phyloP scores from a whole-genome alignment of 108 stramenopile species.

The Ochromonas danica region DNA sequence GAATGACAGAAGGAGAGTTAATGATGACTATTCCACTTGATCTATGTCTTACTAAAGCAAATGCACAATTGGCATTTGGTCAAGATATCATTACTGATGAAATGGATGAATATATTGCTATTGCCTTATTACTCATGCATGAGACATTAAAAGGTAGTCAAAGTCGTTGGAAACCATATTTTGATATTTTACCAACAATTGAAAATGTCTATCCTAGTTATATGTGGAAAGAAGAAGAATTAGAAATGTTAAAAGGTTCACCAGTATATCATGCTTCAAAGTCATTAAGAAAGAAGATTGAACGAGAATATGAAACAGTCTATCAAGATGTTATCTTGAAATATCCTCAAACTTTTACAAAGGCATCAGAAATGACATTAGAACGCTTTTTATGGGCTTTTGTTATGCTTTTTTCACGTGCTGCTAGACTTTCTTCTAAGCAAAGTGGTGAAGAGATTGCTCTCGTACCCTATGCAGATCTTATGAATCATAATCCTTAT shows the following conservation, averaged over 20 bases:
- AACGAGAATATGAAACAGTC: background rate
- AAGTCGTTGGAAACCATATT: constrained; percentile 74
- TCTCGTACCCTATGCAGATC: constrained; percentile 89
- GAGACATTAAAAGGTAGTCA: constrained; percentile 70
- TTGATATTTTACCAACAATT: constrained; percentile 77
- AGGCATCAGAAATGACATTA: too few relatives aligned
- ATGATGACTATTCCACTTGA: constrained; percentile 75
- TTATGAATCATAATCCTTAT: constrained; percentile 92
- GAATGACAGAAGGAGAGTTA: constrained; percentile 84
- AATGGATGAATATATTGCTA: constrained; percentile 87
- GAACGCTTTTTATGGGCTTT: constrained; percentile 93
- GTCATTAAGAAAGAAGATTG: background rate
- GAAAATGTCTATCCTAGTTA: constrained; percentile 86
- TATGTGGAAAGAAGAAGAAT: constrained; percentile 85
- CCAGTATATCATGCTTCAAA: constrained; percentile 56
- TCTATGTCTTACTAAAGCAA: constrained; percentile 74
- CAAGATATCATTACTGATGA: constrained; percentile 66
- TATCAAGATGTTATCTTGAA: constrained; percentile 55
- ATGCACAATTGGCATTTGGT: constrained; percentile 41
- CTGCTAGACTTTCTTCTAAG: constrained; percentile 40
- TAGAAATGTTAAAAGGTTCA: constrained; percentile 75
- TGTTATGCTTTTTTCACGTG: constrained; percentile 79
- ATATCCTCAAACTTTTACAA: background rate
- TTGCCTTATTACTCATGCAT: constrained; percentile 85
- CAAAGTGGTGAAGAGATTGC: constrained; percentile 73